Conservation (phyloP, 169 alveolate genomes). For the Eimeria nieschulzi region DNA sequence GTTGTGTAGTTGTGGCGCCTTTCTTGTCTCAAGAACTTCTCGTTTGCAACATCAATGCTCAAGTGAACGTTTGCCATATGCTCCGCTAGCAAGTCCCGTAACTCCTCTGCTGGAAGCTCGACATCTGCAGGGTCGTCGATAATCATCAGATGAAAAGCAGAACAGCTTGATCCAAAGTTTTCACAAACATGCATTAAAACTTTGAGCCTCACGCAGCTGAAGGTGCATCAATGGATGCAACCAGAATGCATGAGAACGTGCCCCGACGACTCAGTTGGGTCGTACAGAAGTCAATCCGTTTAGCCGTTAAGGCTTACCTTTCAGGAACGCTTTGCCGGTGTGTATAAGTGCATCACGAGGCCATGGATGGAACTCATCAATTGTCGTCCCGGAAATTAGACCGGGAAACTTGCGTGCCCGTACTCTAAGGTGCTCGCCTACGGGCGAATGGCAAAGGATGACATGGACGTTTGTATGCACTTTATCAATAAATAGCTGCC, state of each 20-base stretch:
- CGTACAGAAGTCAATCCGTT: background rate
- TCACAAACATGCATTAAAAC: background rate
- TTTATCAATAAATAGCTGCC: slow-evolving; percentile 88
- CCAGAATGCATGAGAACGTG: too few relatives aligned
- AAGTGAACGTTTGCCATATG: slow-evolving; percentile 96
- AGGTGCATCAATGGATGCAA: background rate
- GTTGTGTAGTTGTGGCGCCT: slow-evolving; percentile 96
- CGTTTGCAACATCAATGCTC: slow-evolving; percentile 93
- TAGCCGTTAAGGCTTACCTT: slow-evolving; percentile 77
- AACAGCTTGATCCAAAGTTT: background rate
- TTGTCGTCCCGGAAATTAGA: slow-evolving; percentile 91
- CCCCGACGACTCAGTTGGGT: too few relatives aligned
- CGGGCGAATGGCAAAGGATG: slow-evolving; percentile 95
- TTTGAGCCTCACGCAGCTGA: background rate
- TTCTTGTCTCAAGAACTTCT: slow-evolving; percentile 88
- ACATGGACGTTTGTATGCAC: slow-evolving; percentile 86
- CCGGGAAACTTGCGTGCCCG: slow-evolving; percentile 97
- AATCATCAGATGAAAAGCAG: background rate
- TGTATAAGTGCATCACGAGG: slow-evolving; percentile 96
- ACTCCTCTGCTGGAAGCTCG: slow-evolving; percentile 83
- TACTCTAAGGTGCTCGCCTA: slow-evolving; percentile 93
- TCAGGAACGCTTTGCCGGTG: slow-evolving; percentile 91
- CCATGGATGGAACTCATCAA: slow-evolving; percentile 98
- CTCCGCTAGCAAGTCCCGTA: slow-evolving; percentile 87
- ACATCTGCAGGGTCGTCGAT: slow-evolving; percentile 8